Percentiles rank a stretch among this genome's conserved stretches.
Conservation (phyloP, 2,329 filamentous ascomycete genomes). For the Epichloe hybrida region DNA sequence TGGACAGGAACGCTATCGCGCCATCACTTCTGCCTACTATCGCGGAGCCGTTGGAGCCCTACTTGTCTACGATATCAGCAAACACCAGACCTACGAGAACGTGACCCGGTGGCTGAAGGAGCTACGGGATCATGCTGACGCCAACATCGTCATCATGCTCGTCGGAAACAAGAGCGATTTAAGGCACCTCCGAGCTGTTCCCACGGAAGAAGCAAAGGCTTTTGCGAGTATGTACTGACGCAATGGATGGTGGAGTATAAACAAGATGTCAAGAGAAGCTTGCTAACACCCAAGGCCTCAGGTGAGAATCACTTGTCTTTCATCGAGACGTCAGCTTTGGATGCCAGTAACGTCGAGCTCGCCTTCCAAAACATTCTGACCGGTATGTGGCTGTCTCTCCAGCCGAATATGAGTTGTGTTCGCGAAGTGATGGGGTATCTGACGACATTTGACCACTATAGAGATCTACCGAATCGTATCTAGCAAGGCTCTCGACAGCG, state of each 20-base stretch:
- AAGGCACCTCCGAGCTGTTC: conserved; percentile 91
- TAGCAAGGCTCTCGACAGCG: conserved; percentile 88
- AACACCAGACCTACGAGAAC: conserved; percentile 98
- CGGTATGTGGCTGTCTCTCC: conserved; percentile 41
- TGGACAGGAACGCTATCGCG: conserved; percentile 95
- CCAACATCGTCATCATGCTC: conserved; percentile 99
- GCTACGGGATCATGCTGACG: conserved; percentile 91
- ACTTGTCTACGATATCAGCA: conserved; percentile 98
- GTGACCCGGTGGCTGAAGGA: conserved; percentile 99
- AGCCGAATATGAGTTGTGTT: not conserved
- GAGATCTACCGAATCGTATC: conserved; percentile 99
- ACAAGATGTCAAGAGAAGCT: not conserved
- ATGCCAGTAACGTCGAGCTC: conserved; percentile 97
- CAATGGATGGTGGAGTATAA: not conserved
- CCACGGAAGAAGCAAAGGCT: conserved; percentile 92
- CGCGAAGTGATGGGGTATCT: not conserved
- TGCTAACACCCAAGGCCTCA: conserved; percentile 23
- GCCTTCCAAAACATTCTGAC: conserved; percentile 99
- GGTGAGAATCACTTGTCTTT: conserved; percentile 97
- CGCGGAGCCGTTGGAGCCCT: conserved; percentile 92
- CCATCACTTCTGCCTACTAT: conserved; percentile 98
- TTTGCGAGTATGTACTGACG: conserved; percentile 65
- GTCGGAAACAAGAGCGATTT: conserved; percentile 99
- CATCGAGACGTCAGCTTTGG: conserved; percentile 96
- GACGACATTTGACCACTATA: conserved; percentile 22